Evolutionary conservation across 2,329 filamentous ascomycete genomes (phyloP).

Genomic region (Stemphylium lycopersici): DNA sequence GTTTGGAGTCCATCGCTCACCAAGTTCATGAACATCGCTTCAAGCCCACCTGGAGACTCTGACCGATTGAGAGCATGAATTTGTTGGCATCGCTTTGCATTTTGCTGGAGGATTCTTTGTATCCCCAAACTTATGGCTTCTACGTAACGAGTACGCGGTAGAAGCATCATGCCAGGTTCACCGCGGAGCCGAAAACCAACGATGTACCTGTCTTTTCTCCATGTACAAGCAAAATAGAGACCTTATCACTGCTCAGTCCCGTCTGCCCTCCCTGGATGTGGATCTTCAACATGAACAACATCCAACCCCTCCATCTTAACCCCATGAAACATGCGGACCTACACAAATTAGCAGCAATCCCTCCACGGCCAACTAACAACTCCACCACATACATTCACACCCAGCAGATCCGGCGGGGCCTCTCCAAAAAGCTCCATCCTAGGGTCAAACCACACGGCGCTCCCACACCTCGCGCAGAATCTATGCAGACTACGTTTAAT

Average conservation of each 20-base stretch:
- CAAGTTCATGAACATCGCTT: no score
- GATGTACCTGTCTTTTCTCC: no score
- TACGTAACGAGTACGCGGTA: no score
- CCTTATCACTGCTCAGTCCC: no score
- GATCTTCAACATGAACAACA: slow-evolving; percentile 29
- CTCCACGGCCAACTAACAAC: neutral
- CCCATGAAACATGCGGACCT: slow-evolving; percentile 25
- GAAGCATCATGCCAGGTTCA: no score
- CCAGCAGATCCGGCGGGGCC: slow-evolving; percentile 27
- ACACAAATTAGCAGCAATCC: slow-evolving; percentile 13
- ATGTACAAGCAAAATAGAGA: neutral
- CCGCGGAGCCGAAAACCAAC: no score
- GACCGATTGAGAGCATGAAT: no score
- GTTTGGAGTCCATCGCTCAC: neutral
- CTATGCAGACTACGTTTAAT: slow-evolving; percentile 31
- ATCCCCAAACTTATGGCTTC: no score
- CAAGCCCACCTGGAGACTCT: no score
- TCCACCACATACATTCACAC: slow-evolving; percentile 34
- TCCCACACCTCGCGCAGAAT: slow-evolving; percentile 39
- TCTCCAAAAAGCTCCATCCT: slow-evolving; percentile 27
- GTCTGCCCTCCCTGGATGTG: neutral
- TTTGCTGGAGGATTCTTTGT: no score
- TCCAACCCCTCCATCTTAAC: slow-evolving; percentile 34
- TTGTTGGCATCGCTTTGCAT: no score
- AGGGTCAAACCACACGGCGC: slow-evolving; percentile 38